Evolutionary conservation across 371 early-diverging fungal genomes (phyloP).

Genomic region (Lichtheimia hyalospora): DNA sequence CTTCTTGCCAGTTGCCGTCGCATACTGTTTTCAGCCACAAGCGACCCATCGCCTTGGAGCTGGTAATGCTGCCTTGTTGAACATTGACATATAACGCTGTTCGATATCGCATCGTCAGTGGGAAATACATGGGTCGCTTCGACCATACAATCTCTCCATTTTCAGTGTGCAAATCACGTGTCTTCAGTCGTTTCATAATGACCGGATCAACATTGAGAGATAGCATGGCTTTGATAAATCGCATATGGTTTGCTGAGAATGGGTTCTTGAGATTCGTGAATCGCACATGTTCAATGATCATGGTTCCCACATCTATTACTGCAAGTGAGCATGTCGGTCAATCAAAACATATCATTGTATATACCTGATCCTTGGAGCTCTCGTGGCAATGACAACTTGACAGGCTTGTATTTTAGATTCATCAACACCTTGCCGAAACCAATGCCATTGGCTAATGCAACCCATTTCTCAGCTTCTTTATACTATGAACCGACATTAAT

Average conservation of each 20-base stretch:
- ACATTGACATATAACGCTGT: constrained; percentile 33
- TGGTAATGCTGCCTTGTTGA: constrained; percentile 10
- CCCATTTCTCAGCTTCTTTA: constrained; percentile 31
- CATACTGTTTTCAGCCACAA: constrained; percentile 26
- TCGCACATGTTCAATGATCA: constrained; percentile 22
- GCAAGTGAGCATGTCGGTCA: not conserved
- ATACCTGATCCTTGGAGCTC: constrained; percentile 18
- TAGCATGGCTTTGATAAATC: constrained; percentile 18
- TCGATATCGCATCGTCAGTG: constrained; percentile 32
- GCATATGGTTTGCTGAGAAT: constrained; percentile 9
- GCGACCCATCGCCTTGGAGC: constrained; percentile 18
- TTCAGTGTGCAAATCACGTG: constrained; percentile 1
- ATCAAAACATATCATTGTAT: too few species aligned
- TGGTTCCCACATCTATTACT: constrained; percentile 27
- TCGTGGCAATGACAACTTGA: constrained; percentile 27
- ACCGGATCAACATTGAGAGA: constrained; percentile 29
- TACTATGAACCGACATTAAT: constrained; percentile 4
- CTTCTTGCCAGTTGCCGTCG: constrained; percentile 27
- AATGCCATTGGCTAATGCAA: constrained; percentile 31
- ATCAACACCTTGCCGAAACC: constrained; percentile 31
- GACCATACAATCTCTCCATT: constrained; percentile 15
- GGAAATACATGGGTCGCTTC: constrained; percentile 23
- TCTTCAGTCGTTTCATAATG: constrained; percentile 20
- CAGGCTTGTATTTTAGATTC: constrained; percentile 29
- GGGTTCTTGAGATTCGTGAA: constrained; percentile 14